Evolutionary conservation across 208 protist genomes (phyloP).

Genomic region (Entamoeba histolytica): DNA sequence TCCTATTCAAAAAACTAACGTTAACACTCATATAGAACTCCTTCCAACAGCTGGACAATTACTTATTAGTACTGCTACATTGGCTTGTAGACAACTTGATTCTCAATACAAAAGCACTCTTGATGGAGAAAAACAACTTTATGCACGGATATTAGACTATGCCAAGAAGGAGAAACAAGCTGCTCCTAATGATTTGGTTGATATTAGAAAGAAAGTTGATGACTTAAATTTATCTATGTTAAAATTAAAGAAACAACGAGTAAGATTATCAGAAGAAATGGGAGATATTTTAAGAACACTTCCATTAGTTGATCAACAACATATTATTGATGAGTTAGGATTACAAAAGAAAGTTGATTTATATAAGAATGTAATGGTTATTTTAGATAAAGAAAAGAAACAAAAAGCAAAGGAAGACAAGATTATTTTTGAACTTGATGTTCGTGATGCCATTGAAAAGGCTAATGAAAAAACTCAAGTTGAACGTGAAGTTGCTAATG

Average conservation of each 20-base stretch:
- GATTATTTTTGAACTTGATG: neutral
- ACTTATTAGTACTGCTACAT: neutral
- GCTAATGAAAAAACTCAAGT: neutral
- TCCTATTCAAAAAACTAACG: neutral
- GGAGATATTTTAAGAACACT: neutral
- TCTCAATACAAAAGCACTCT: neutral
- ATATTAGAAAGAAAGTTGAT: neutral
- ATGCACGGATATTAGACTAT: neutral
- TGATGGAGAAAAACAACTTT: neutral
- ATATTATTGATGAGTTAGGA: neutral
- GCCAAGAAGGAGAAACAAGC: neutral
- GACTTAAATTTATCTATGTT: neutral
- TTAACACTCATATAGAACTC: neutral
- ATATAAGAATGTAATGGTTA: neutral
- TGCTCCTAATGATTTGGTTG: neutral
- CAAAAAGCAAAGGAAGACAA: neutral
- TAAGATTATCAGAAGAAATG: neutral
- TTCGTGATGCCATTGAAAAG: neutral
- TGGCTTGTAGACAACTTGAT: neutral
- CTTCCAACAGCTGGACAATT: neutral
- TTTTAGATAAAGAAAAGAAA: neutral
- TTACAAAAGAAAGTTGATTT: neutral
- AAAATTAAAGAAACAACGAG: neutral
- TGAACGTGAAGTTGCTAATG: neutral
- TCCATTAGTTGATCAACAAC: neutral